Percentiles rank a stretch among this genome's conserved stretches.
Conservation (phyloP, 2,329 filamentous ascomycete genomes). For the Tolypocladium pustulatum region DNA sequence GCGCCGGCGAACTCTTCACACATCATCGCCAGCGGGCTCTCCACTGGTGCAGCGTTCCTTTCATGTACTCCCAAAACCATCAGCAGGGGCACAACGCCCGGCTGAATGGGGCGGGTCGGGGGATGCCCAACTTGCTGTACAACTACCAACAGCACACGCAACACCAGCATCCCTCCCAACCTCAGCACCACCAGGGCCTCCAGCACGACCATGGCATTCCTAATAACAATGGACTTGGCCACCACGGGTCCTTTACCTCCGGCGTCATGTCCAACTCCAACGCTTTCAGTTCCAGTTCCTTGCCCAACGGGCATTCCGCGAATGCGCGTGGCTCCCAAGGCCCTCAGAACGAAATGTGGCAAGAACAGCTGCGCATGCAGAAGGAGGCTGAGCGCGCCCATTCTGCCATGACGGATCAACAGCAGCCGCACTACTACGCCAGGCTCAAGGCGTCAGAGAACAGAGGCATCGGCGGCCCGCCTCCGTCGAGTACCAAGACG, state of each 20-base stretch:
- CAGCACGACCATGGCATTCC: constrained; percentile 48
- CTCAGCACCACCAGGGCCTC: constrained; percentile 51
- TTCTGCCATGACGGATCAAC: constrained; percentile 59
- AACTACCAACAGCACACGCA: constrained; percentile 54
- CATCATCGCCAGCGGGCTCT: constrained; percentile 3
- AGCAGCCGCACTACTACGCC: constrained; percentile 61
- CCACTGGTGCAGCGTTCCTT: constrained; percentile 17
- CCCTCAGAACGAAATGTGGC: constrained; percentile 65
- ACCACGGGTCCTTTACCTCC: constrained; percentile 23
- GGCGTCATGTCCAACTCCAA: constrained; percentile 51
- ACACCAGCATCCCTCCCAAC: constrained; percentile 52
- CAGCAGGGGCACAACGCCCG: constrained; percentile 66
- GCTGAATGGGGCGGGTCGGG: constrained; percentile 50
- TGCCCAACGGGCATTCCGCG: constrained; percentile 47
- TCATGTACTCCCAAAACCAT: constrained; percentile 66
- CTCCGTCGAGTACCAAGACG: constrained; percentile 35
- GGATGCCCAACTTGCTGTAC: constrained; percentile 57
- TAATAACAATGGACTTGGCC: constrained; percentile 42
- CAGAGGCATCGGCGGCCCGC: constrained; percentile 49
- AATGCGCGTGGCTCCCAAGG: constrained; percentile 38
- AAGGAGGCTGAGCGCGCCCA: constrained; percentile 66
- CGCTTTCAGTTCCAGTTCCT: constrained; percentile 41
- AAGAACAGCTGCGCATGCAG: constrained; percentile 71
- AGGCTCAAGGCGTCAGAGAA: constrained; percentile 61
- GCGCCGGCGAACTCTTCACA: constrained; percentile 12